phyloP scores from a whole-genome alignment of 495 filamentous ascomycete genomes.

The Penicillium canariense region DNA sequence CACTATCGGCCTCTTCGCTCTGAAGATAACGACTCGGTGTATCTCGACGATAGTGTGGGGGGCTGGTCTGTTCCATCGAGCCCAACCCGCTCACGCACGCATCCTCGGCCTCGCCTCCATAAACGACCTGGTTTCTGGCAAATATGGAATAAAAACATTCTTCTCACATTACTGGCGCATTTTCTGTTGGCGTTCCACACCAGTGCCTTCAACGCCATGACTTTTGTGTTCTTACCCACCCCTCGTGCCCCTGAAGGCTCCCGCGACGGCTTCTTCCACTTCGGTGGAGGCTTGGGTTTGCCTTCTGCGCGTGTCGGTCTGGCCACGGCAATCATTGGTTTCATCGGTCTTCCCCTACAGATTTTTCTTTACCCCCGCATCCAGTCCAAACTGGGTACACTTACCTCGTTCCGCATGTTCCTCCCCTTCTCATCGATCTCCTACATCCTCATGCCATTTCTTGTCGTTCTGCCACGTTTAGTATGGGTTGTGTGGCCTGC shows the following conservation, averaged over 20 bases:
- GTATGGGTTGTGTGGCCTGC: slow-evolving; percentile 51
- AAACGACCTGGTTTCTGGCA: slow-evolving; percentile 50
- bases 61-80: slow-evolving; percentile 31
- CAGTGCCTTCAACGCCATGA: slow-evolving; percentile 71
- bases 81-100: slow-evolving; percentile 20
- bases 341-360: slow-evolving; percentile 67
- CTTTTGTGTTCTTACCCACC: slow-evolving; percentile 68
- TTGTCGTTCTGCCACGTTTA: slow-evolving; percentile 55
- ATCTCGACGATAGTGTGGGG: slow-evolving; percentile 29
- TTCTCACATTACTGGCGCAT: slow-evolving; percentile 61
- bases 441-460: slow-evolving; percentile 65
- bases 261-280: slow-evolving; percentile 55
- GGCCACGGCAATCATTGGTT: slow-evolving; percentile 66
- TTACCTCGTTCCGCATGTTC: slow-evolving; percentile 56
- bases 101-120: slow-evolving; percentile 10
- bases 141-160: slow-evolving; percentile 62
- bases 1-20: slow-evolving; percentile 33
- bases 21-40: slow-evolving; percentile 32
- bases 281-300: slow-evolving; percentile 70
- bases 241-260: slow-evolving; percentile 52
- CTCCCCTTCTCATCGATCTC: slow-evolving; percentile 63
- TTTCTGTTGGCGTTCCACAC: slow-evolving; percentile 71
- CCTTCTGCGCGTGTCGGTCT: slow-evolving; percentile 65
- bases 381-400: slow-evolving; percentile 58
- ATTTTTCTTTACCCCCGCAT: slow-evolving; percentile 67